Percentiles rank a stretch among this genome's conserved stretches.
phyloP scores from a whole-genome alignment of 306 rosid genomes.

The Medicago arabica region DNA sequence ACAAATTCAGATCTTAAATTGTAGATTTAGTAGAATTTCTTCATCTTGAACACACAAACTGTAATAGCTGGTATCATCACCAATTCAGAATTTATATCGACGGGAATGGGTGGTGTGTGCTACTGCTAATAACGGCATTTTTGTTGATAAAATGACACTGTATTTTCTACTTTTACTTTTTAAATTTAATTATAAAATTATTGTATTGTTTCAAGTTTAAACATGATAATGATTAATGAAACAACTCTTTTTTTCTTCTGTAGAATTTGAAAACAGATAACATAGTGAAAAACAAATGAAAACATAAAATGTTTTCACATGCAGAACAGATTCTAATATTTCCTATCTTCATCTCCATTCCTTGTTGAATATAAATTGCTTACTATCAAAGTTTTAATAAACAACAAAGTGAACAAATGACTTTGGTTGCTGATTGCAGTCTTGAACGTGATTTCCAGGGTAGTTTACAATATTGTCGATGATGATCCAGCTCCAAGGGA shows the following conservation, averaged over 20 bases:
- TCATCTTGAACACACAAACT: conserved; percentile 1
- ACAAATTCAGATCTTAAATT: not conserved
- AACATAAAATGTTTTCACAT: not conserved
- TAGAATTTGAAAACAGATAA: not conserved
- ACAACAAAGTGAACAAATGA: not conserved
- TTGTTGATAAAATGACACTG: not conserved
- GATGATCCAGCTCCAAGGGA: conserved; percentile 85
- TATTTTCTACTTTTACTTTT: not conserved
- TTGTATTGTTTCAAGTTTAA: not conserved
- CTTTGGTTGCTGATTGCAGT: conserved; percentile 14
- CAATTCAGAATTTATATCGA: not conserved
- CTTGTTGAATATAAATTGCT: not conserved
- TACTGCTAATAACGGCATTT: not conserved
- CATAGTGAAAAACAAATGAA: not conserved
- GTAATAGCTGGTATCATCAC: not conserved
- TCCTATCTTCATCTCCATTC: not conserved
- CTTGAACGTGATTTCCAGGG: conserved; percentile 51
- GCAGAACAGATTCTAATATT: not conserved
- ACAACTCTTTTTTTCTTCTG: no score
- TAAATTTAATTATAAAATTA: not conserved
- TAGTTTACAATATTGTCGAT: conserved; percentile 75
- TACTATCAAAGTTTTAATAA: not conserved
- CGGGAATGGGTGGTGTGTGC: not conserved
- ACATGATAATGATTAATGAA: no score
- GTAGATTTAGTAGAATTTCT: conserved; percentile 5